Conservation (phyloP, 2,329 filamentous ascomycete genomes). For the Trichoderma atroviride region DNA sequence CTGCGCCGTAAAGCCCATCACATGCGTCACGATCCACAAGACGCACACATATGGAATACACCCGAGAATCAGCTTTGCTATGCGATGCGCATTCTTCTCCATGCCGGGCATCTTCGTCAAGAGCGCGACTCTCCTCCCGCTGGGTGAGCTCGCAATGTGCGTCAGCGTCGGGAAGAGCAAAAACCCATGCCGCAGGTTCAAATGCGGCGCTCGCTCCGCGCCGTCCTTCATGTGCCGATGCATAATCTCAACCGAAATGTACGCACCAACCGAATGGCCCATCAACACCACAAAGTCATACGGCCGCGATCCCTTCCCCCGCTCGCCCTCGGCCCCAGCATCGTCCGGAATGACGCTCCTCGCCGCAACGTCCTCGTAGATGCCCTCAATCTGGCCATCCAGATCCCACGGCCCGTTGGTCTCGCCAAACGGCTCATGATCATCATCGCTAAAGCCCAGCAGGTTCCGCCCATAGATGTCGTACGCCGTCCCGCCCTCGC, state of each 20-base stretch:
- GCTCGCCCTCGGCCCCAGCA: slow-evolving; percentile 19
- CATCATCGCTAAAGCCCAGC: slow-evolving; percentile 59
- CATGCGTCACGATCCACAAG: slow-evolving; percentile 45
- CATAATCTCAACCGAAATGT: slow-evolving; percentile 70
- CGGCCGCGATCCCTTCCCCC: slow-evolving; percentile 38
- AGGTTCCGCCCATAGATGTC: slow-evolving; percentile 62
- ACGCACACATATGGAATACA: slow-evolving; percentile 47
- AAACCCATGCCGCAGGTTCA: slow-evolving; percentile 56
- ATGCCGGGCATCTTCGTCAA: slow-evolving; percentile 49
- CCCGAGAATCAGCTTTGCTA: slow-evolving; percentile 48
- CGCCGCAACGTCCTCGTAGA: slow-evolving; percentile 44
- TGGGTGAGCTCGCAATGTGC: slow-evolving; percentile 67
- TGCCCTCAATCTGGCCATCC: slow-evolving; percentile 54
- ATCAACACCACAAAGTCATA: slow-evolving; percentile 66
- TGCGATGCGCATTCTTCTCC: slow-evolving; percentile 43
- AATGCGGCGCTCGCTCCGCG: slow-evolving; percentile 38
- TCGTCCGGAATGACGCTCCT: slow-evolving; percentile 32
- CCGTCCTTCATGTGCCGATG: slow-evolving; percentile 53
- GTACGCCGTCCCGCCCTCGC: slow-evolving; percentile 42
- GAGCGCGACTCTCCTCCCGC: slow-evolving; percentile 52
- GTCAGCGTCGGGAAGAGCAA: slow-evolving; percentile 75
- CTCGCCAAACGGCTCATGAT: slow-evolving; percentile 51
- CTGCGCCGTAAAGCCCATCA: slow-evolving; percentile 52
- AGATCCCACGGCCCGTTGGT: slow-evolving; percentile 53
- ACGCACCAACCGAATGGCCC: slow-evolving; percentile 75